A percentile compares a stretch with the other conserved stretches of the same genome.
Evolutionary conservation across 108 stramenopile genomes (phyloP).

Genomic region (Skeletonema grethae): DNA sequence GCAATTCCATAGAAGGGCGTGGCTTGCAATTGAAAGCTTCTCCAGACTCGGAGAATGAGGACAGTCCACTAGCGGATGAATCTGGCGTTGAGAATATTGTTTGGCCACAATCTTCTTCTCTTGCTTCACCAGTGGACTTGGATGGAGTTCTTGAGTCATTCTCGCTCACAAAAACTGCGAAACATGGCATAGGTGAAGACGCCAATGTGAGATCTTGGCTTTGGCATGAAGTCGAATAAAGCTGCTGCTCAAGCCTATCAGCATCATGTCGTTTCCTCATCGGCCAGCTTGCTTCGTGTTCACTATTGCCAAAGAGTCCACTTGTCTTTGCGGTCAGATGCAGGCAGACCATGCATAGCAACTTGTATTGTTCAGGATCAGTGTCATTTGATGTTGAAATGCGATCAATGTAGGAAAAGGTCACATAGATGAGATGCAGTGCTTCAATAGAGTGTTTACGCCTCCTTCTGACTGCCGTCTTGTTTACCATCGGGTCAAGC

Average conservation of each 20-base stretch:
- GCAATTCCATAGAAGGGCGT: not conserved
- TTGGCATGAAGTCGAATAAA: not conserved
- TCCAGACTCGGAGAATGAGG: not conserved
- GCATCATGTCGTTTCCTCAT: not conserved
- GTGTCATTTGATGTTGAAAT: not conserved
- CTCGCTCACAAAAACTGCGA: not conserved
- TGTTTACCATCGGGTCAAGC: not conserved
- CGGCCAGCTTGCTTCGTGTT: constrained; percentile 3
- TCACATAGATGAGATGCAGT: not conserved
- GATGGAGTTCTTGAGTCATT: not conserved
- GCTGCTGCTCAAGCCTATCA: not conserved
- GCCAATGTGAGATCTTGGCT: not conserved
- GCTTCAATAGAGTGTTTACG: constrained; percentile 5
- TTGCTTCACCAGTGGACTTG: not conserved
- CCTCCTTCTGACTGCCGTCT: not conserved
- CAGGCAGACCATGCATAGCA: constrained; percentile 9
- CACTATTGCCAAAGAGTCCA: constrained; percentile 1
- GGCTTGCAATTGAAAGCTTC: not conserved
- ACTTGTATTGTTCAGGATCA: constrained; percentile 4
- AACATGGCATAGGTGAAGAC: not conserved
- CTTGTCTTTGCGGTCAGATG: not conserved
- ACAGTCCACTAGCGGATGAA: not conserved
- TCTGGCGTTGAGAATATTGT: not conserved
- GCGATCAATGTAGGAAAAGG: constrained; percentile 9
- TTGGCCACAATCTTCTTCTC: constrained; percentile 1